Percentiles rank a stretch among this genome's conserved stretches.
phyloP scores from a whole-genome alignment of 2,329 filamentous ascomycete species.

The Aspergillus sp. region DNA sequence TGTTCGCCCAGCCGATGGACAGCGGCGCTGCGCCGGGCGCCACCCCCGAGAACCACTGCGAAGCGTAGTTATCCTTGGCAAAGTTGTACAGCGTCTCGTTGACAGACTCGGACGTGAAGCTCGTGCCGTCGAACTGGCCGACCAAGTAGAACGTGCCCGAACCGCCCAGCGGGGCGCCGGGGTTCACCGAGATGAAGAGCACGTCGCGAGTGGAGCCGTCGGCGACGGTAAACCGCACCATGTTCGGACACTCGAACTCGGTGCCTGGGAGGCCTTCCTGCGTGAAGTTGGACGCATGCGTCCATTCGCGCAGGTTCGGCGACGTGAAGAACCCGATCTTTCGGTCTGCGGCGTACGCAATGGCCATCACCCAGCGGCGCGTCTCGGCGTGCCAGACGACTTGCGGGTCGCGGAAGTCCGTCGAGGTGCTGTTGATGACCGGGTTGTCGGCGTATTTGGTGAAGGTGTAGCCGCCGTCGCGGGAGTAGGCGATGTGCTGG shows the following conservation, averaged over 20 bases:
- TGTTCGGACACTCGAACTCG: slow-evolving; percentile 64
- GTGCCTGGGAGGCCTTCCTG: slow-evolving; percentile 51
- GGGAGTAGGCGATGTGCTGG: slow-evolving; percentile 61
- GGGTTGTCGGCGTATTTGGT: slow-evolving; percentile 59
- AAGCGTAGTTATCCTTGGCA: slow-evolving; percentile 42
- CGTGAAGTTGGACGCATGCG: slow-evolving; percentile 57
- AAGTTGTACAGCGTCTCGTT: slow-evolving; percentile 27
- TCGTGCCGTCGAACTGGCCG: slow-evolving; percentile 53
- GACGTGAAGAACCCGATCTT: slow-evolving; percentile 62
- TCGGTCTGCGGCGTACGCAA: slow-evolving; percentile 56
- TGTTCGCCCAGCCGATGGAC: slow-evolving; percentile 57
- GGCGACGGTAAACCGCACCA: slow-evolving; percentile 55
- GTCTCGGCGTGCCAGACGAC: slow-evolving; percentile 55
- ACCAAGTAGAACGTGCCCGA: slow-evolving; percentile 48
- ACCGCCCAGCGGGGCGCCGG: slow-evolving; percentile 34
- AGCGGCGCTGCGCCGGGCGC: slow-evolving; percentile 41
- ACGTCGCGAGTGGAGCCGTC: slow-evolving; percentile 18
- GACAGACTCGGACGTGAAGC: slow-evolving; percentile 38
- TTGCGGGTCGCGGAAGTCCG: slow-evolving; percentile 65
- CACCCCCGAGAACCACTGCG: slow-evolving; percentile 54
- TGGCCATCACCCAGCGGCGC: slow-evolving; percentile 56
- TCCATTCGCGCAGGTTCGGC: slow-evolving; percentile 58
- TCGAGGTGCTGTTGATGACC: slow-evolving; percentile 54
- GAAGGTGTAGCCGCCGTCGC: slow-evolving; percentile 62
- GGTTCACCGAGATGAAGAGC: slow-evolving; percentile 30